Evolutionary conservation across 2,329 filamentous ascomycete species (phyloP).

Genomic region (Cladobotryum mycophilum): DNA sequence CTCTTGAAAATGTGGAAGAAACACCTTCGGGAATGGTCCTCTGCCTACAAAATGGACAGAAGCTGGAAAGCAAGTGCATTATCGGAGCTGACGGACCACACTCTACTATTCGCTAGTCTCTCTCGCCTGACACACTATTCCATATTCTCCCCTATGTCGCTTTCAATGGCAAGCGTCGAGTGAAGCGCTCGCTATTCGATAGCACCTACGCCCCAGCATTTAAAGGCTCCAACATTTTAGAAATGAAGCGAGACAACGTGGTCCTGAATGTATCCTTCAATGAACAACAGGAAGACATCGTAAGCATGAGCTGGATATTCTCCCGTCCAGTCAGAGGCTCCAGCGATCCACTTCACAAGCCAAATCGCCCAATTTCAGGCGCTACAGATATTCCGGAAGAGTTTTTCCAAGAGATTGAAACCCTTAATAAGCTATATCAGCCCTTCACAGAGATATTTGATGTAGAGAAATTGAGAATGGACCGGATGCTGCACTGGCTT

Average conservation of each 20-base stretch:
- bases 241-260: constrained; percentile 3
- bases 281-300: constrained; percentile 4
- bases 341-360: constrained; percentile 10
- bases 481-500: constrained; percentile 9
- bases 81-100: constrained; percentile 6
- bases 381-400: constrained; percentile 11
- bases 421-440: neutral
- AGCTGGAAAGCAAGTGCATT: constrained; percentile 1
- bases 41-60: constrained; percentile 4
- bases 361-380: constrained; percentile 8
- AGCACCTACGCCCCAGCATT: constrained; percentile 8
- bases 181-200: constrained; percentile 8
- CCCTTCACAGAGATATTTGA: constrained; percentile 9
- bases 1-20: constrained; percentile 3
- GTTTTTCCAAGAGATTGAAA: constrained; percentile 6
- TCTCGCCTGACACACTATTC: constrained; percentile 6
- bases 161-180: constrained; percentile 9
- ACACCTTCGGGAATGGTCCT: constrained; percentile 3
- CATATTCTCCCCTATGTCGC: constrained; percentile 9
- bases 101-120: constrained; percentile 10
- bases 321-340: constrained; percentile 9
- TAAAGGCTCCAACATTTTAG: constrained; percentile 1
- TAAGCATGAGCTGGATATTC: constrained; percentile 9
- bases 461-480: constrained; percentile 2
- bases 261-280: constrained; percentile 9